Conservation (phyloP, 176 grass and related monocot genomes). For the Zoysia pacifica region DNA sequence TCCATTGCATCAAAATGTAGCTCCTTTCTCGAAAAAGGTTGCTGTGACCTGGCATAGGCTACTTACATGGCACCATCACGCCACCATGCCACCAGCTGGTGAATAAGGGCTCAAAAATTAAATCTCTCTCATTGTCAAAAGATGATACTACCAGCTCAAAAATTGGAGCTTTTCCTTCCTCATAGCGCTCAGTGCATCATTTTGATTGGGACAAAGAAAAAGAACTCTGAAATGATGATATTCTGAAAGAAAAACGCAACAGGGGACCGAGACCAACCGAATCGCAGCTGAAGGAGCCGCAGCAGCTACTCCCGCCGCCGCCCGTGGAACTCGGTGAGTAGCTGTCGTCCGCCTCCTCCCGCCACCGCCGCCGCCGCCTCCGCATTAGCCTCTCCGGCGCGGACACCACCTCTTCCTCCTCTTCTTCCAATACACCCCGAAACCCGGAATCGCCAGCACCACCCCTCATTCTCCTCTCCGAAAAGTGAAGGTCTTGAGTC, state of each 20-base stretch:
- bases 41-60: conserved; percentile 34
- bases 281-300: conserved; percentile 46
- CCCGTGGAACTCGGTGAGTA: conserved; percentile 49
- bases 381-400: conserved; percentile 31
- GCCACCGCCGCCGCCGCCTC: conserved; percentile 31
- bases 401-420: conserved; percentile 32
- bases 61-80: conserved; percentile 36
- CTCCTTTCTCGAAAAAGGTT: conserved; percentile 24
- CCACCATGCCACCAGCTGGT: neutral
- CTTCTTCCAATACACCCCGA: neutral
- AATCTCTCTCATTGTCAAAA: conserved; percentile 3
- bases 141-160: conserved; percentile 27
- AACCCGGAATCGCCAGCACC: conserved; percentile 19
- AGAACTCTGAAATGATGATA: neutral
- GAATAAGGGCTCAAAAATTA: neutral
- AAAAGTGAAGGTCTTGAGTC: neutral
- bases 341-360: conserved; percentile 36
- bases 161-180: neutral
- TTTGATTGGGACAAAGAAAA: conserved; percentile 20
- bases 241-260: neutral
- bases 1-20: conserved; percentile 15
- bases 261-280: conserved; percentile 43
- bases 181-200: conserved; percentile 5
- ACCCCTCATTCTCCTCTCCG: conserved; percentile 34
- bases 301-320: conserved; percentile 41